These are phyloP conservation scores for Geotrichum cucujoidarum DNA, from an alignment of 1,139 yeast species.

Conservation along the genomic window DNA sequence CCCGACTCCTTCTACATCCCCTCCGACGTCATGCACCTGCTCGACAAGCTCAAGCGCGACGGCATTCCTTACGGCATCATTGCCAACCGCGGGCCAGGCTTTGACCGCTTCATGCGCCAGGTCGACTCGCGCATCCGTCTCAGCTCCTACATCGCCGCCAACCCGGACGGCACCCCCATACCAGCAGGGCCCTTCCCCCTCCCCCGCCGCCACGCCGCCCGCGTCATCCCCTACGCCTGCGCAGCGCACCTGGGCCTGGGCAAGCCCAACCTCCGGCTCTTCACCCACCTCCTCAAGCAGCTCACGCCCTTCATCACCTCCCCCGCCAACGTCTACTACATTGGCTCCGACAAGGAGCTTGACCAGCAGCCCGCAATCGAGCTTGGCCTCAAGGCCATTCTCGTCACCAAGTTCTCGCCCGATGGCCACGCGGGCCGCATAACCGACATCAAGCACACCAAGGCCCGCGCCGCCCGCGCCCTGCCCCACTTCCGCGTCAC, in stretches of 20 bases:
- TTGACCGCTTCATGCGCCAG: constrained; percentile 18
- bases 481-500: neutral
- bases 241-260: constrained; percentile 26
- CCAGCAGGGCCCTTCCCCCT: neutral
- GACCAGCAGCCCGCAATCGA: constrained; percentile 19
- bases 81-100: constrained; percentile 30
- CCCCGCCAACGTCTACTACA: constrained; percentile 20
- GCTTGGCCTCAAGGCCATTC: constrained; percentile 19
- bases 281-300: constrained; percentile 16
- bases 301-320: neutral
- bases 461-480: neutral
- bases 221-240: constrained; percentile 21
- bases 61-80: constrained; percentile 32
- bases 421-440: constrained; percentile 17
- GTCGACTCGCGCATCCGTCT: constrained; percentile 9
- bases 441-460: constrained; percentile 20
- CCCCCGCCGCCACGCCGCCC: neutral
- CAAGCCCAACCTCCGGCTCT: constrained; percentile 23
- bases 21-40: constrained; percentile 18
- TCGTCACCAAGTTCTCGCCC: constrained; percentile 25
- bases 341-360: constrained; percentile 21
- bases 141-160: neutral
- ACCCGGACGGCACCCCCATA: constrained; percentile 7
- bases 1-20: constrained; percentile 24
- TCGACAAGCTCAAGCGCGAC: constrained; percentile 20